Evolutionary conservation across 1,139 yeast species (phyloP).

Genomic region (Wickerhamiella infanticola): DNA sequence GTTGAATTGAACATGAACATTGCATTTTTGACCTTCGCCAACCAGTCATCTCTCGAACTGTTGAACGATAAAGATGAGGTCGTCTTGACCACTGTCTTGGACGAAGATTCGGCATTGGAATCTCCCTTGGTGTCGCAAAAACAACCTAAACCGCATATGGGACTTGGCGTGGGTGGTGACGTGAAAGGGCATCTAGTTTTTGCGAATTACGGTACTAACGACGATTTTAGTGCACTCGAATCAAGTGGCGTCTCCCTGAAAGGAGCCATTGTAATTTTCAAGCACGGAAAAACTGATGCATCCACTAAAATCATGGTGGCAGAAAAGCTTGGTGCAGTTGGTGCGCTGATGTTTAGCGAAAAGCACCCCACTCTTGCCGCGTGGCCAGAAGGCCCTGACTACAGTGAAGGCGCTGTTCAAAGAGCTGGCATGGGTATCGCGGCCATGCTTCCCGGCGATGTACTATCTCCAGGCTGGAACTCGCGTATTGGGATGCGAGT

Average conservation of each 20-base stretch:
- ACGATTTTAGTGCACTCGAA: constrained; percentile 37
- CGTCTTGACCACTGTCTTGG: constrained; percentile 2
- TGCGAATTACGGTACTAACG: constrained; percentile 47
- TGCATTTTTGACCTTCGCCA: constrained; percentile 42
- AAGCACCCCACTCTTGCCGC: constrained; percentile 12
- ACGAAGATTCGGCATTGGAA: constrained; percentile 17
- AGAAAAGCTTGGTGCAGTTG: constrained; percentile 36
- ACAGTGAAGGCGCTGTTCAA: constrained; percentile 36
- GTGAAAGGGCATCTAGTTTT: constrained; percentile 40
- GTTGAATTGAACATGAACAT: constrained; percentile 8
- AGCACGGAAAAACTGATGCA: constrained; percentile 40
- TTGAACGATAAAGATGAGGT: constrained; percentile 8
- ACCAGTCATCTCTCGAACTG: constrained; percentile 16
- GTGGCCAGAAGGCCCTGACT: constrained; percentile 24
- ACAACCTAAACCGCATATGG: constrained; percentile 31
- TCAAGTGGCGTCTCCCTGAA: constrained; percentile 25
- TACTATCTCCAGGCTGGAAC: constrained; percentile 66
- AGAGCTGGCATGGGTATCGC: constrained; percentile 51
- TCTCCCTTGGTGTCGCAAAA: constrained; percentile 15
- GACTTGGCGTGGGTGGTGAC: constrained; percentile 48
- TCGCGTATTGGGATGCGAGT: constrained; percentile 25
- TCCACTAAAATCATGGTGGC: constrained; percentile 42
- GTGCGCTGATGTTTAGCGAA: constrained; percentile 41
- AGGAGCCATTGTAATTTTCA: constrained; percentile 41
- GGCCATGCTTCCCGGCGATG: constrained; percentile 61